Base-by-base conservation (phyloP, 169 alveolate species). In the Babesia ovis region DNA sequence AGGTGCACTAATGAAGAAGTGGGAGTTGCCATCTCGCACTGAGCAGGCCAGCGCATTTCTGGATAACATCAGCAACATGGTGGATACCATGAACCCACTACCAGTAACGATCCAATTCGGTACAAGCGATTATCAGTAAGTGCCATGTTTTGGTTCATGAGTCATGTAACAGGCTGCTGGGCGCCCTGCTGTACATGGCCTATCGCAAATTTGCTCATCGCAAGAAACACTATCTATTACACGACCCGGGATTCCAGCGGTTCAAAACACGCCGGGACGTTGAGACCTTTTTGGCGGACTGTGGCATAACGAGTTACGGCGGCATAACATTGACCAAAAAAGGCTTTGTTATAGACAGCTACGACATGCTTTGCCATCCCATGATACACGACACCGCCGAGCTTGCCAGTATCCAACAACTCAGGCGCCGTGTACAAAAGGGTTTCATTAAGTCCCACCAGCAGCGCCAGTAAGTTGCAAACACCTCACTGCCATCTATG, bases 221-320 rank as follows among this genome's bases (percentile, higher is more conserved):
- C 48, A 68, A 34, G 77, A 68, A 62, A 55, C 87, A 79, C 54
- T 79, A 79, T 45, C 50, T 79, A 53, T 32, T 79, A 48, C 51
- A 69, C 37, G 87, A 79, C 70, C 87, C 87, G 14, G 57, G 59
- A 20, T 79, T 79, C 77, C 29, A 59, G 45, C 8, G 39, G 56
- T 69, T 79, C 55, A 69, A 69, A 45, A 51, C 87, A 22, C 50
- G 87, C 27, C 43, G 67, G n/a, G 57, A 60, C 31, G 77, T 79
- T 27, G 72, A 66, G 35, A 29, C 34, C 61, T 79, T 35, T 41
- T 57, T 79, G 35, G 35, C 53, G 23, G 87, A 79, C 8, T 68
- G 45, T 18, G 83, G 77, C 18, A 48, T 79, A 5, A 31, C 59
- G 6, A 61, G 46, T n/a, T 79, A 79, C 35, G 46, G 29, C 29